Evolutionary conservation across 2,329 filamentous ascomycete genomes (phyloP).

Genomic region (Akanthomyces uredinophilus): DNA sequence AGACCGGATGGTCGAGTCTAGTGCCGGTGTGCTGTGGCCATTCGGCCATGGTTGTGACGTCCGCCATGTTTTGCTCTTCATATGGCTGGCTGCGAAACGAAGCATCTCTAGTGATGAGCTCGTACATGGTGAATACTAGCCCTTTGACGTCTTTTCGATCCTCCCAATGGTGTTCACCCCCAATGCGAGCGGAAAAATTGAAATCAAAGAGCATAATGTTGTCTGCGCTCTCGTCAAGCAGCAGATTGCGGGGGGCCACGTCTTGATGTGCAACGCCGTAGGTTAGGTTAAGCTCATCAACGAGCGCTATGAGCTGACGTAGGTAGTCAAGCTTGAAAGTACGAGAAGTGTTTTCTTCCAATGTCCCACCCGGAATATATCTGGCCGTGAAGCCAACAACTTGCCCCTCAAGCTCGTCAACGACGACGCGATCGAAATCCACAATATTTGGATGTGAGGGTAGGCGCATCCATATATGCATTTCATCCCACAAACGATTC

Average conservation of each 20-base stretch:
- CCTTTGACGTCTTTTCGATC: not conserved
- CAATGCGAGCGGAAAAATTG: slow-evolving; percentile 24
- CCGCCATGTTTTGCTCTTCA: too few species aligned
- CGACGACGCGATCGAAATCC: slow-evolving; percentile 27
- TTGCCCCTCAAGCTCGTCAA: slow-evolving; percentile 26
- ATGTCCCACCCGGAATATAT: slow-evolving; percentile 28
- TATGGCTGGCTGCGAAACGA: too few species aligned
- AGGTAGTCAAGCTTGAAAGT: slow-evolving; percentile 33
- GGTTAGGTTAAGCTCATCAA: slow-evolving; percentile 33
- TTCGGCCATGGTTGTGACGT: too few species aligned
- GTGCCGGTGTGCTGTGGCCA: too few species aligned
- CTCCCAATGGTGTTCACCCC: slow-evolving; percentile 16
- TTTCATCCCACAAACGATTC: slow-evolving; percentile 27
- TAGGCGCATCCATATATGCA: slow-evolving; percentile 30
- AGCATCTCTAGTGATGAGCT: not conserved
- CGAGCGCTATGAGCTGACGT: slow-evolving; percentile 29
- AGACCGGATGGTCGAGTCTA: too few species aligned
- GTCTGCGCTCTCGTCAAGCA: slow-evolving; percentile 28
- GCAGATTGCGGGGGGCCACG: slow-evolving; percentile 33
- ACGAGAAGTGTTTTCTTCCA: slow-evolving; percentile 24
- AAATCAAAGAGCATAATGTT: slow-evolving; percentile 34
- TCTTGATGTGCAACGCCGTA: slow-evolving; percentile 35
- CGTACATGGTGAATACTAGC: not conserved
- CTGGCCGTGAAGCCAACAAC: slow-evolving; percentile 32
- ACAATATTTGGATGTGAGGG: slow-evolving; percentile 25